Conservation (phyloP, 177 flowering plant genomes). For the Telopea speciosissima region DNA sequence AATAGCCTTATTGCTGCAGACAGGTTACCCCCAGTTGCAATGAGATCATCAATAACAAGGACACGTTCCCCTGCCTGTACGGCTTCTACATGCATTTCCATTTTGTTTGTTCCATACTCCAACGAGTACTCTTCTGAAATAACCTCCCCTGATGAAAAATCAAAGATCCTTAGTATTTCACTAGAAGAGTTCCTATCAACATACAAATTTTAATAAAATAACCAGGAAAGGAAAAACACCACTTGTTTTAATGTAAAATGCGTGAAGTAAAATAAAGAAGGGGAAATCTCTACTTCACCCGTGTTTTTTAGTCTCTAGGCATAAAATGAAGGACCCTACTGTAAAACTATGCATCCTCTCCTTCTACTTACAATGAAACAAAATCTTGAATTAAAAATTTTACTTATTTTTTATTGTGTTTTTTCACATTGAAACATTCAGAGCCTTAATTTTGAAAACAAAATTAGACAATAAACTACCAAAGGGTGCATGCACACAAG, state of each 20-base stretch:
- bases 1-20: constrained; percentile 78
- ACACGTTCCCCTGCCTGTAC: constrained; percentile 86
- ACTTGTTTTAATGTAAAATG: too few relatives aligned
- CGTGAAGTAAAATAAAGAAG: too few relatives aligned
- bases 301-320: not conserved
- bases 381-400: too few relatives aligned
- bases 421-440: too few relatives aligned
- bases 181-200: not conserved
- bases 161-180: not conserved
- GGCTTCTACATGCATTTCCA: constrained; percentile 99
- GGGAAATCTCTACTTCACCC: too few relatives aligned
- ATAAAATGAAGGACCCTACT: not conserved
- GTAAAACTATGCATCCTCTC: not conserved
- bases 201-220: not conserved
- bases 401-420: too few relatives aligned
- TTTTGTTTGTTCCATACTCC: constrained; percentile 89
- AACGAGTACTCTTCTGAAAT: constrained; percentile 87
- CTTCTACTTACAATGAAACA: too few relatives aligned
- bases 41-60: constrained; percentile 78
- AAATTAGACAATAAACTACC: too few relatives aligned
- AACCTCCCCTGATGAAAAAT: constrained; percentile 58
- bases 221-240: not conserved
- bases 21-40: constrained; percentile 97
- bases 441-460: too few relatives aligned
- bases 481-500: too few relatives aligned